A percentile compares a stretch with the other conserved stretches of the same genome.
Evolutionary conservation across 345 rosid species (phyloP).

Genomic region (Durio zibethinus): DNA sequence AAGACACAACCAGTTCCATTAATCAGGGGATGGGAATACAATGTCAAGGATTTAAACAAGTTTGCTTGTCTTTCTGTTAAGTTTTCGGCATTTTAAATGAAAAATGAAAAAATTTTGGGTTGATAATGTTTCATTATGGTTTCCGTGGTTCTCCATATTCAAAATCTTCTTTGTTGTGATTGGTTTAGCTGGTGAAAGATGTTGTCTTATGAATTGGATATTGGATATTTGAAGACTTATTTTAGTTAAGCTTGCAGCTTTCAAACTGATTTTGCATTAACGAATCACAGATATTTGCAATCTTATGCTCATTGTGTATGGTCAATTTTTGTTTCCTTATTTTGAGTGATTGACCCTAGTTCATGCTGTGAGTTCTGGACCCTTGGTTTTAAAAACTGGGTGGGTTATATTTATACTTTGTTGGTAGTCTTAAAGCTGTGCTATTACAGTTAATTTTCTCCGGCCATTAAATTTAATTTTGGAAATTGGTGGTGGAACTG

Average conservation of each 20-base stretch:
- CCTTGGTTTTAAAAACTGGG: no score
- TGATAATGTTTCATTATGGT: not conserved
- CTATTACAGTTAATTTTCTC: not conserved
- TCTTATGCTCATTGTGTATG: not conserved
- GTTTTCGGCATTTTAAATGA: not conserved
- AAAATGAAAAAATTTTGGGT: not conserved
- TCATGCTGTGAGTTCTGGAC: no score
- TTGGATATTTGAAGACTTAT: not conserved
- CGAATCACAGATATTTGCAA: not conserved
- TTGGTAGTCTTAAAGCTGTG: no score
- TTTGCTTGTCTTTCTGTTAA: constrained; percentile 1
- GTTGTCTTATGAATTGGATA: constrained; percentile 1
- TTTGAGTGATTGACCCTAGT: no score
- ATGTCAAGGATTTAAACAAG: not conserved
- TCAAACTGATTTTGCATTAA: not conserved
- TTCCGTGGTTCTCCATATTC: constrained; percentile 2
- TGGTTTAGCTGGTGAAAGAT: constrained; percentile 19
- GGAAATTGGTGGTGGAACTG: not conserved
- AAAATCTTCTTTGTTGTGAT: constrained; percentile 3
- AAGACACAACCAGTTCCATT: constrained; percentile 7
- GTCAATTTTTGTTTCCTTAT: no score
- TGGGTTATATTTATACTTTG: no score
- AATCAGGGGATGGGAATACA: constrained; percentile 7
- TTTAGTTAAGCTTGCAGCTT: not conserved
- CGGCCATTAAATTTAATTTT: not conserved